A percentile compares a stretch with the other conserved stretches of the same genome.
These are phyloP conservation scores for Phytophthora pistaciae DNA, from an alignment of 352 stramenopile genomes.

Conservation along the genomic window DNA sequence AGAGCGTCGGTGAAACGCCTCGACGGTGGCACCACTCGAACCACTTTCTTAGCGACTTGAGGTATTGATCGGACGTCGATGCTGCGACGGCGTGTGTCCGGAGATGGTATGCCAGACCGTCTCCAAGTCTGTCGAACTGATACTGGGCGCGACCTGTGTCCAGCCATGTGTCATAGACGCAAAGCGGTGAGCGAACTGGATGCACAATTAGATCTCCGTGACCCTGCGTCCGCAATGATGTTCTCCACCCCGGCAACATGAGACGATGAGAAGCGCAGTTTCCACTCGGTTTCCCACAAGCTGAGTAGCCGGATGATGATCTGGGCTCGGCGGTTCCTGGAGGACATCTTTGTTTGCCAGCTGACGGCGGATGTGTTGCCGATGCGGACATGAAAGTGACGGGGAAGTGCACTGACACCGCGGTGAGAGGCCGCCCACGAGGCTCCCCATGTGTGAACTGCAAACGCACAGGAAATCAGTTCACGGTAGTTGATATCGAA, in stretches of 20 bases:
- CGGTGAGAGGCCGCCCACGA: background rate
- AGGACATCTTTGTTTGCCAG: slow-evolving; percentile 17
- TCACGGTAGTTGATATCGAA: slow-evolving; percentile 43
- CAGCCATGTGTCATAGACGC: slow-evolving; percentile 1
- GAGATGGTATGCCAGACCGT: slow-evolving; percentile 20
- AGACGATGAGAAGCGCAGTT: slow-evolving; percentile 6
- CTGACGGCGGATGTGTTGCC: slow-evolving; percentile 25
- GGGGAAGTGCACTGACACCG: background rate
- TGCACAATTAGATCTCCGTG: background rate
- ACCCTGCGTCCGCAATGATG: slow-evolving; percentile 2
- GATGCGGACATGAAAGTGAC: slow-evolving; percentile 32
- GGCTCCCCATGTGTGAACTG: background rate
- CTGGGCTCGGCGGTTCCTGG: slow-evolving; percentile 16
- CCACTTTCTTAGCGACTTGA: slow-evolving; percentile 3
- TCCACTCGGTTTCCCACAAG: background rate
- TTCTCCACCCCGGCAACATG: slow-evolving; percentile 9
- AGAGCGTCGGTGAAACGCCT: background rate
- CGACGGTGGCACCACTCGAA: background rate
- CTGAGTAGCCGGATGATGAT: background rate
- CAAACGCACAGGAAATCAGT: slow-evolving; percentile 13
- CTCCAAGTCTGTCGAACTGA: background rate
- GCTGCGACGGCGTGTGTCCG: slow-evolving; percentile 4
- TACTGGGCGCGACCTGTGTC: background rate
- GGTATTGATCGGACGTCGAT: slow-evolving; percentile 10
- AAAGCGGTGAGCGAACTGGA: slow-evolving; percentile 1